Evolutionary conservation across 2,329 filamentous ascomycete species (phyloP), one percentile per base, ranked within the genome.

Genomic region (Neodidymelliopsis sp.): DNA sequence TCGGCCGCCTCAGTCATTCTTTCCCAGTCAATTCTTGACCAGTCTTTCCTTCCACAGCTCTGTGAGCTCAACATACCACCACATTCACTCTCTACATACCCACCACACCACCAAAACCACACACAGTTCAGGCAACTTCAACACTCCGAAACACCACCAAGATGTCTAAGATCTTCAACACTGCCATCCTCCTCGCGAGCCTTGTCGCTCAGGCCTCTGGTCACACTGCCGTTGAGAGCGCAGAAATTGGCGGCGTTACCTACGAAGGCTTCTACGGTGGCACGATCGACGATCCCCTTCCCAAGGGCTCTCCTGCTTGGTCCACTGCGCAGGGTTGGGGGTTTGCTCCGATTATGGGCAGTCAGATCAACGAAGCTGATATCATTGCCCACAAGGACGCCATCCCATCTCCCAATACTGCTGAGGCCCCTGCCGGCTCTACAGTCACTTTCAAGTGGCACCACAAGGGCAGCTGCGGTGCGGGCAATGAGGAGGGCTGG

Each of bases 291-390:
- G 65, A 65, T 34, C 42, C 49, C 28, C 60, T 62, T 2, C 56
- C 53, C 15, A 60, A 62, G 45, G 38, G 63, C 36, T 69, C 66
- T 3, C 67, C 67, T 20, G 67, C 67, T 4, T 70, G 67, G 67
- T 64, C 62, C 59, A 70, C 67, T 34, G 57, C 58, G 47, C 67
- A 69, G 37, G 66, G 66, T 11, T 69, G 66, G 67, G 67, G 67
- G 11, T 67, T 55, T 39, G 59, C 67, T 25, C 67, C 67, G 16
- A 49, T 70, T 19, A 60, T 59, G 28, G 66, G 67, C 19, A 48
- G 56, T 53, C 44, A 62, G 28, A 58, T 70, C 34, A 60, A 59
- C 46, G 43, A 57, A 39, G 24, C 52, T 8, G 63, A 70, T 36
- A 69, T 69, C 55, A 70, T 70, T 33, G 65, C 65, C 13, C 66